These are phyloP conservation scores for Sphagnum fallax DNA, from an alignment of 228 moss, liverwort and hornwort genomes.

Conservation along the genomic window DNA sequence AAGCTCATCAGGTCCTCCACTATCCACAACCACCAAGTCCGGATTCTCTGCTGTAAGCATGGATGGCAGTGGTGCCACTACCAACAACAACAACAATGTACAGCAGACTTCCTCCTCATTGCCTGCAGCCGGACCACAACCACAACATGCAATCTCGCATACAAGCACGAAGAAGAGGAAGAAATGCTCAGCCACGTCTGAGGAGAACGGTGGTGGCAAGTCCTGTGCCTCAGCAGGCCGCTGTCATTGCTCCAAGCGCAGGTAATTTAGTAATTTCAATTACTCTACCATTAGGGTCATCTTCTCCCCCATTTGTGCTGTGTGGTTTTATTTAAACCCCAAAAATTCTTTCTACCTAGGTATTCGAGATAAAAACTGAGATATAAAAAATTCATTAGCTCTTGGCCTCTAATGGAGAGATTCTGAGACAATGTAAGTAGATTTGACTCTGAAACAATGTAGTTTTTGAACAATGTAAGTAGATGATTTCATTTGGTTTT, in stretches of 20 bases:
- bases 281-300: too few relatives aligned
- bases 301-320: too few relatives aligned
- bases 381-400: too few relatives aligned
- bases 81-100: slow-evolving; percentile 44
- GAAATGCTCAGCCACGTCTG: slow-evolving; percentile 75
- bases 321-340: too few relatives aligned
- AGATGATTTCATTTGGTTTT: too few relatives aligned
- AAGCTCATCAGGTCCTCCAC: slow-evolving; percentile 68
- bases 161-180: slow-evolving; percentile 30
- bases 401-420: too few relatives aligned
- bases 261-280: slow-evolving; percentile 19
- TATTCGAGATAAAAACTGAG: too few relatives aligned
- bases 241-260: slow-evolving; percentile 94
- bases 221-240: slow-evolving; percentile 73
- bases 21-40: slow-evolving; percentile 54
- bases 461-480: too few relatives aligned
- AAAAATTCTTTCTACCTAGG: too few relatives aligned
- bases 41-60: slow-evolving; percentile 67
- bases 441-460: too few relatives aligned
- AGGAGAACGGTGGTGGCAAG: slow-evolving; percentile 50
- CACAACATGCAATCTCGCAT: slow-evolving; percentile 1
- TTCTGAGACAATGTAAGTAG: too few relatives aligned
- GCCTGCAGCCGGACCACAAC: slow-evolving; percentile 35
- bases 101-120: slow-evolving; percentile 43
- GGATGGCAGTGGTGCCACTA: slow-evolving; percentile 50